A percentile compares a stretch with the other conserved stretches of the same genome.
Conservation (phyloP, 176 grass and related monocot species). For the Microstegium vimineum region DNA sequence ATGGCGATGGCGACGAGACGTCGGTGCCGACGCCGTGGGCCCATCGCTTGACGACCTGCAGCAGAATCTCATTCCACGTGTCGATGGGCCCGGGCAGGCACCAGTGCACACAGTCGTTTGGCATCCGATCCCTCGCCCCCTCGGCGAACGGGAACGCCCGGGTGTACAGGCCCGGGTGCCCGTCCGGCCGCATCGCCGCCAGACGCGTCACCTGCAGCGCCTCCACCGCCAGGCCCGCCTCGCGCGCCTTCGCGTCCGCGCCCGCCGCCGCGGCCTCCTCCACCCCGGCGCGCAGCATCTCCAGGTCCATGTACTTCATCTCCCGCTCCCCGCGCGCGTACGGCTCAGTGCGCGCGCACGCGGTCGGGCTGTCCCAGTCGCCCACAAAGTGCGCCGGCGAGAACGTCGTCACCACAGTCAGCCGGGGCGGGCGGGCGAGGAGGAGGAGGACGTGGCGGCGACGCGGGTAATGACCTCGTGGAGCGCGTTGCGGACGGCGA, state of each 20-base stretch:
- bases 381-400: slow-evolving; percentile 87
- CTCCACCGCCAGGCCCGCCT: slow-evolving; percentile 31
- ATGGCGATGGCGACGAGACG: neutral
- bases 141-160: slow-evolving; percentile 47
- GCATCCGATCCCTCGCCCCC: slow-evolving; percentile 43
- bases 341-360: slow-evolving; percentile 60
- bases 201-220: slow-evolving; percentile 58
- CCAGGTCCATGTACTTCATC: slow-evolving; percentile 49
- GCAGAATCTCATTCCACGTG: slow-evolving; percentile 89
- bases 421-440: slow-evolving; percentile 17
- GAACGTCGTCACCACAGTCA: slow-evolving; percentile 70
- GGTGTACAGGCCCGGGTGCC: too few relatives aligned
- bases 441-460: neutral
- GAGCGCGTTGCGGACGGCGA: slow-evolving; percentile 59
- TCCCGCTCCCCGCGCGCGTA: slow-evolving; percentile 51
- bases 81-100: slow-evolving; percentile 80
- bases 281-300: slow-evolving; percentile 47
- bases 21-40: neutral
- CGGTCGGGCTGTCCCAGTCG: slow-evolving; percentile 61
- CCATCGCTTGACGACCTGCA: slow-evolving; percentile 61
- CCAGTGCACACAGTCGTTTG: slow-evolving; percentile 92
- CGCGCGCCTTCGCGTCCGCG: neutral
- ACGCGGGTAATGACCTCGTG: slow-evolving; percentile 31
- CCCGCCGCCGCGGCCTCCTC: slow-evolving; percentile 45
- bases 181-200: slow-evolving; percentile 58